Evolutionary conservation across 345 rosid genomes (phyloP).

Genomic region (Bruguiera parviflora): DNA sequence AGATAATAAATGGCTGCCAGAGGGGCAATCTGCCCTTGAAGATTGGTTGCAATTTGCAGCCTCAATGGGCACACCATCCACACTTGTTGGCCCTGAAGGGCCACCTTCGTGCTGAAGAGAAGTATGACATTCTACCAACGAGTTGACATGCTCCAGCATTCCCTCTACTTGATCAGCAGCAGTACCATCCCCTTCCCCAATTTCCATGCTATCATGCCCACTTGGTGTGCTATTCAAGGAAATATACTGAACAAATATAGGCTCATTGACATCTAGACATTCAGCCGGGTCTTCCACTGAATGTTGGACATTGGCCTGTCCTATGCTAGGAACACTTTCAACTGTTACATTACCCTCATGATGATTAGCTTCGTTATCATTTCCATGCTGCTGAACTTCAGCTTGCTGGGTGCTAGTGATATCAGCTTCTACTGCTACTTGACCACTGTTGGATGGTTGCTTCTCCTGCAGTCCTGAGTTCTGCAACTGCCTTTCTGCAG

Average conservation of each 20-base stretch:
- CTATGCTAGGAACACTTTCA: conserved; percentile 38
- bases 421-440: conserved; percentile 39
- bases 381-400: conserved; percentile 50
- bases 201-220: conserved; percentile 66
- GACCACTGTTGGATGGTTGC: conserved; percentile 51
- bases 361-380: conserved; percentile 35
- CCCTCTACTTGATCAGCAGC: conserved; percentile 41
- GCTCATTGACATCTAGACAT: conserved; percentile 32
- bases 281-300: conserved; percentile 34
- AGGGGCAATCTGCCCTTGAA: conserved; percentile 26
- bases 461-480: conserved; percentile 56
- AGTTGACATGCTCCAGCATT: conserved; percentile 39
- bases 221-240: conserved; percentile 49
- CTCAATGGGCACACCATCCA: conserved; percentile 29
- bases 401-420: conserved; percentile 42
- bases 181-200: conserved; percentile 53
- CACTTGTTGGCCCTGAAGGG: conserved; percentile 38
- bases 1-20: conserved; percentile 20
- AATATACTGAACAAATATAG: conserved; percentile 45
- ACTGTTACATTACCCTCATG: conserved; percentile 34
- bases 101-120: conserved; percentile 31
- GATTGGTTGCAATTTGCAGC: conserved; percentile 30
- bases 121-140: conserved; percentile 40
- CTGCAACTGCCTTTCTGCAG: conserved; percentile 59
- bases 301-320: conserved; percentile 30